Evolutionary conservation across 2,329 filamentous ascomycete genomes (phyloP), one percentile per base, ranked within the genome.

Genomic region (Simplicillium sp.): DNA sequence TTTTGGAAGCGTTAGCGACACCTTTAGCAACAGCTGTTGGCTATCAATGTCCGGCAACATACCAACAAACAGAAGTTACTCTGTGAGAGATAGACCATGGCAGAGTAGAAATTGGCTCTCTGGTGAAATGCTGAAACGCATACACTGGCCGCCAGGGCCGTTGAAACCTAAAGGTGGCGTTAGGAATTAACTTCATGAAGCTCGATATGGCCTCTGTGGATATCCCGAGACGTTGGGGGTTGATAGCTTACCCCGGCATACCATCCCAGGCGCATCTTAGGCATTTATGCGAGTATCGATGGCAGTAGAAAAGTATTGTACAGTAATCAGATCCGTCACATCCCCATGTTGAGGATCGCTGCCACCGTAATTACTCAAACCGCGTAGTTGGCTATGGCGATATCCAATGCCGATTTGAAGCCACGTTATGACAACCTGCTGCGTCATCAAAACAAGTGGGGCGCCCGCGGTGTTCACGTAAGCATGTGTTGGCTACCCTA

Each of bases 101-200:
- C 89, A 41, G 90, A 94, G 68, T 98, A 98, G 72, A 97, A 98
- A 66, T 98, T 98, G 48, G 92, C 83, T 49, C 92, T 80, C 66
- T 97, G 87, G 57, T 92, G 84, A 64, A 97, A 90, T 46, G 92
- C 90, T 58, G 89, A 92, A 44, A 94, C 66, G 45, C 96, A 74
- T 44, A 95, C 88, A 53, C 80, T 78, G 49, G 79, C 83, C 53
- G 90, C 90, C 58, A 94, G 80, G 64, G 81, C 82, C 61, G 84
- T 81, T 41, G 90, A 96, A 62, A 79, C 74, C 84, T 88, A 51
- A 25, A 42, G 18, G 29, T 29, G n/a, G 14, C 9, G 48, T 54
- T 40, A 54, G 50, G 46, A 46, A 48, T 36, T 40, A 38, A 40
- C 37, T 15, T 11, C 7, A 11, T 36, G 17, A 31, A 42, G 42